These are phyloP conservation scores for Ceratobasidium sp. DNA, from an alignment of 1,284 basidiomycete genomes.

Conservation along the genomic window DNA sequence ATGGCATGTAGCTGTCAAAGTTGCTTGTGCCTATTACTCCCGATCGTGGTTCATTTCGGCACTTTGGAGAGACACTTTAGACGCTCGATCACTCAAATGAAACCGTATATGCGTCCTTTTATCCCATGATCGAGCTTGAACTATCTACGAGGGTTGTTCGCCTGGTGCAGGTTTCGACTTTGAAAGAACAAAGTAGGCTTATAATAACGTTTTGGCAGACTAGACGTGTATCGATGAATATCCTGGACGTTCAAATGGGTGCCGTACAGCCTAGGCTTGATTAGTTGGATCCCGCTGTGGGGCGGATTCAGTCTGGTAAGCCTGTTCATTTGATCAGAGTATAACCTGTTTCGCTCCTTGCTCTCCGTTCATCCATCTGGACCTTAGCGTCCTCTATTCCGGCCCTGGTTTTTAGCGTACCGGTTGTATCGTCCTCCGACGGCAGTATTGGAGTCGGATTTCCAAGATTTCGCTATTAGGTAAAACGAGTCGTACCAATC, in stretches of 20 bases:
- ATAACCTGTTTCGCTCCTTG: too few species aligned
- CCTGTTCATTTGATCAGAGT: too few species aligned
- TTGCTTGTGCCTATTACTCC: slow-evolving; percentile 8
- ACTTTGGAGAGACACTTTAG: not conserved
- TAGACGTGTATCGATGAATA: too few species aligned
- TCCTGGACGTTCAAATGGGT: too few species aligned
- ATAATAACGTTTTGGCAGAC: not conserved
- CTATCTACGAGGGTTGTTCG: slow-evolving; percentile 1
- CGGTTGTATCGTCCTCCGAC: too few species aligned
- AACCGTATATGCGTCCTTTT: not conserved
- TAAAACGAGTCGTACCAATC: too few species aligned
- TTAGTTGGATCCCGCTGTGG: too few species aligned
- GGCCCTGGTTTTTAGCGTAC: too few species aligned
- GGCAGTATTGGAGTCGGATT: too few species aligned
- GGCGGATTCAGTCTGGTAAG: too few species aligned
- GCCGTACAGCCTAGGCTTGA: too few species aligned
- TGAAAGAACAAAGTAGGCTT: not conserved
- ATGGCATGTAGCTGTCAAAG: not conserved
- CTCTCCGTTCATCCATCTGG: not conserved
- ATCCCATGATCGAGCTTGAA: not conserved
- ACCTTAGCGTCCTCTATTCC: not conserved
- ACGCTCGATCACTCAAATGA: slow-evolving; percentile 30
- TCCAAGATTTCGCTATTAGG: too few species aligned
- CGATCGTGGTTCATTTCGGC: slow-evolving; percentile 27
- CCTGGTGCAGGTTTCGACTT: not conserved